Evolutionary conservation across 2,329 filamentous ascomycete genomes (phyloP).

Genomic region (Fusarium sp.): DNA sequence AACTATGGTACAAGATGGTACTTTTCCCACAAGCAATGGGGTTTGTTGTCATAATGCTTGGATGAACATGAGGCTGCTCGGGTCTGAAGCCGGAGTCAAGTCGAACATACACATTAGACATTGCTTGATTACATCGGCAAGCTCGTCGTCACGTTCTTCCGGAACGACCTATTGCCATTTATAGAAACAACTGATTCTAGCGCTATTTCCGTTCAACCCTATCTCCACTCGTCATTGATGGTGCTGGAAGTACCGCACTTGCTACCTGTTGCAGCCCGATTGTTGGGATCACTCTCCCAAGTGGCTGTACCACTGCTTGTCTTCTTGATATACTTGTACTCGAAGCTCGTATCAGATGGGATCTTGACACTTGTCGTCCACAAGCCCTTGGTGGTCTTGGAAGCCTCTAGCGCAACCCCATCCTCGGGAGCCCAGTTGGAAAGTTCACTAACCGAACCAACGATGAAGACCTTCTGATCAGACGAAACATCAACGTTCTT

Average conservation of each 20-base stretch:
- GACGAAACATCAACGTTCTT: constrained; percentile 26
- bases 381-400: constrained; percentile 61
- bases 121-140: too few species aligned
- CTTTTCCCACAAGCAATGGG: too few species aligned
- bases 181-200: too few species aligned
- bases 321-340: constrained; percentile 75
- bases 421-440: constrained; percentile 54
- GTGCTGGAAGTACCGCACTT: constrained; percentile 19
- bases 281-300: constrained; percentile 71
- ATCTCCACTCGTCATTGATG: constrained; percentile 36
- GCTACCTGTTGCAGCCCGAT: constrained; percentile 30
- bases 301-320: constrained; percentile 63
- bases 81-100: too few species aligned
- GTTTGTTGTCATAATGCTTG: too few species aligned
- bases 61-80: too few species aligned
- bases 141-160: too few species aligned
- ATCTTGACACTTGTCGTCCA: constrained; percentile 69
- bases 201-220: not conserved
- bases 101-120: too few species aligned
- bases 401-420: constrained; percentile 66
- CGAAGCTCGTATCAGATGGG: constrained; percentile 65
- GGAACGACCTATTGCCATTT: too few species aligned
- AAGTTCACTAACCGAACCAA: constrained; percentile 57
- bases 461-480: constrained; percentile 41
- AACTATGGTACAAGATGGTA: too few species aligned